These are phyloP conservation scores for Dothiorella sarmentorum DNA, from an alignment of 2,329 filamentous ascomycete species.

Conservation along the genomic window DNA sequence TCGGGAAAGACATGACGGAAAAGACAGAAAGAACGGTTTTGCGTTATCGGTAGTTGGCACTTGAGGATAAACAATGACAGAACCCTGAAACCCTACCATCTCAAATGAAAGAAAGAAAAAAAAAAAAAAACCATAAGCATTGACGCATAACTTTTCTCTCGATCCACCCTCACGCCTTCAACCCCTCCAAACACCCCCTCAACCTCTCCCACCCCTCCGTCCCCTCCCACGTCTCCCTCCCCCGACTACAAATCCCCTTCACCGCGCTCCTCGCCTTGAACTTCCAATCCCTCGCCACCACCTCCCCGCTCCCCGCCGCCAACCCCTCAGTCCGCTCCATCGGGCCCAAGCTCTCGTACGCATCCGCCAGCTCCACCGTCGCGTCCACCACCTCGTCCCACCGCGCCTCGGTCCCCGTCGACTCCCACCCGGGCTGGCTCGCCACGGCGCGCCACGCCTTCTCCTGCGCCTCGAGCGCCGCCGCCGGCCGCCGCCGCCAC, in stretches of 20 bases:
- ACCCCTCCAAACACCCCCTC: slow-evolving; percentile 44
- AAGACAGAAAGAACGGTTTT: too few relatives aligned
- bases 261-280: slow-evolving; percentile 84
- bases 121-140: too few relatives aligned
- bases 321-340: slow-evolving; percentile 52
- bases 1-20: too few relatives aligned
- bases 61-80: too few relatives aligned
- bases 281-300: slow-evolving; percentile 77
- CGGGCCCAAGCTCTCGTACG: slow-evolving; percentile 70
- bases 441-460: slow-evolving; percentile 79
- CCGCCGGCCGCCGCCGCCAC: slow-evolving; percentile 67
- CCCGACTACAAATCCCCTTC: slow-evolving; percentile 77
- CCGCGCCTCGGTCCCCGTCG: slow-evolving; percentile 54
- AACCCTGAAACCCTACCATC: background rate
- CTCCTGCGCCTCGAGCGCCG: slow-evolving; percentile 79
- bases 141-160: background rate
- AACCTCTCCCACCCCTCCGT: slow-evolving; percentile 64
- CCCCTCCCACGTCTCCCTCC: slow-evolving; percentile 78
- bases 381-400: slow-evolving; percentile 73
- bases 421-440: slow-evolving; percentile 52
- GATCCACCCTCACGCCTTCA: slow-evolving; percentile 34
- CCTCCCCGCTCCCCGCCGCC: slow-evolving; percentile 48
- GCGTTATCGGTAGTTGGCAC: too few relatives aligned
- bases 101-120: too few relatives aligned
- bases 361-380: slow-evolving; percentile 76